Evolutionary conservation across 2,329 filamentous ascomycete species (phyloP), one percentile per base, ranked within the genome.

Genomic region (Hymenoscyphus repandus): DNA sequence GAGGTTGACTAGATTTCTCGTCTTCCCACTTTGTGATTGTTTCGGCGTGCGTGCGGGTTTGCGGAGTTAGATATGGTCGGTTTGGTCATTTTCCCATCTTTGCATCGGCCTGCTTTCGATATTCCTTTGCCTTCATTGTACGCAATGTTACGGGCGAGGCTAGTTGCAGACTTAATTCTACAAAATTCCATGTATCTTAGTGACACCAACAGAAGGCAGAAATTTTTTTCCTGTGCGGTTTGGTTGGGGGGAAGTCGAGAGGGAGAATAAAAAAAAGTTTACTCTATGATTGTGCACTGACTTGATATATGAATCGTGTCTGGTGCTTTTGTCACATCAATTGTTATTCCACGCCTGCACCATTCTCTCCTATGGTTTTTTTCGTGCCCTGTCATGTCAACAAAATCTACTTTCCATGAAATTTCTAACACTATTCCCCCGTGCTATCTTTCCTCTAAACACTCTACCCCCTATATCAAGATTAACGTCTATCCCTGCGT

Each of bases 1-100:
- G 93, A 99, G 84, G 93, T 99, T 71, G 93, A 99, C 82, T 99
- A 95, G 78, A 64, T 61, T 45, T 60, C 39, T 49, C 38, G 42
- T 38, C 41, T 41, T 51, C 49, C 20, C 18, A 18, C 20, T 22
- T 12, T 30, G 20, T 37, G 20, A 43, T 53, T 52, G 49, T 55
- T 55, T 53, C 45, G 37, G 51, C 51, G 45, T 54, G 55, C 51
- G 50, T 48, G 49, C 54, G 52, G 52, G 53, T 58, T 59, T 54
- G 57, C 56, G 61, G 61, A 62, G 61, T 63, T 63, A 57, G 54
- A 59, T 54, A 15, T 60, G 62, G 61, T 61, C 60, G 62, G 58
- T 55, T 54, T 51, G 49, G 45, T 50, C 45, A 40, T 53, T 47
- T 12, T 18, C 39, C 36, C 36, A 40, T n/a, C 10, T 40, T 56